phyloP scores from a whole-genome alignment of 2,329 filamentous ascomycete genomes.

The Sporothrix brasiliensis region DNA sequence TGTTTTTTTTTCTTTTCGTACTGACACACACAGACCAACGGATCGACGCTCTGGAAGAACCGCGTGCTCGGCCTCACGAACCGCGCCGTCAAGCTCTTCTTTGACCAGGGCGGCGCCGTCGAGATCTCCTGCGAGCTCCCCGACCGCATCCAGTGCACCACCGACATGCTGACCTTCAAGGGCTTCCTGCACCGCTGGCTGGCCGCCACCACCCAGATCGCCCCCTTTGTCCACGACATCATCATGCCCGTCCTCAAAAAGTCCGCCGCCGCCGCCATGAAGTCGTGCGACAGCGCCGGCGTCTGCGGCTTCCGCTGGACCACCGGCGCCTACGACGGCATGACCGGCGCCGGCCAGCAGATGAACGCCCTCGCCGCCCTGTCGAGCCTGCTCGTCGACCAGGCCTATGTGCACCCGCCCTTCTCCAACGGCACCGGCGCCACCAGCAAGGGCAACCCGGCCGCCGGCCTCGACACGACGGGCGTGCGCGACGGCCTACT shows the following conservation, averaged over 20 bases:
- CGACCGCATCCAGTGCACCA: conserved; percentile 57
- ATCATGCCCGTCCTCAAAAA: conserved; percentile 61
- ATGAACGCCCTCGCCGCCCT: conserved; percentile 57
- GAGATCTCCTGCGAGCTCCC: conserved; percentile 67
- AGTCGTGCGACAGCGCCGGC: conserved; percentile 59
- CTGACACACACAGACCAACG: conserved; percentile 52
- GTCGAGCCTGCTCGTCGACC: conserved; percentile 48
- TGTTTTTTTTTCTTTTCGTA: background rate
- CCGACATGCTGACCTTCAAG: conserved; percentile 74
- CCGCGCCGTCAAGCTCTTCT: conserved; percentile 55
- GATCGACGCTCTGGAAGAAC: conserved; percentile 55
- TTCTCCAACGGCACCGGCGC: conserved; percentile 51
- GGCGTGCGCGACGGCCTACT: conserved; percentile 42
- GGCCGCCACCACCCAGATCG: conserved; percentile 62
- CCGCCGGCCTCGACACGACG: conserved; percentile 39
- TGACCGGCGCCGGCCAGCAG: conserved; percentile 55
- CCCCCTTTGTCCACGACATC: conserved; percentile 57
- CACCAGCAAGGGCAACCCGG: conserved; percentile 42
- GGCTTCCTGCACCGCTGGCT: conserved; percentile 70
- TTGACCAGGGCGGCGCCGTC: conserved; percentile 61
- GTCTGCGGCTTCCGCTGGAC: conserved; percentile 68
- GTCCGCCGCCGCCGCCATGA: conserved; percentile 62
- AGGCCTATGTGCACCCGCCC: conserved; percentile 38
- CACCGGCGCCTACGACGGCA: conserved; percentile 47
- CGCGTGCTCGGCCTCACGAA: conserved; percentile 60